These are phyloP conservation scores for Yamadazyma mexicana DNA, from an alignment of 1,139 yeast genomes.

Conservation along the genomic window DNA sequence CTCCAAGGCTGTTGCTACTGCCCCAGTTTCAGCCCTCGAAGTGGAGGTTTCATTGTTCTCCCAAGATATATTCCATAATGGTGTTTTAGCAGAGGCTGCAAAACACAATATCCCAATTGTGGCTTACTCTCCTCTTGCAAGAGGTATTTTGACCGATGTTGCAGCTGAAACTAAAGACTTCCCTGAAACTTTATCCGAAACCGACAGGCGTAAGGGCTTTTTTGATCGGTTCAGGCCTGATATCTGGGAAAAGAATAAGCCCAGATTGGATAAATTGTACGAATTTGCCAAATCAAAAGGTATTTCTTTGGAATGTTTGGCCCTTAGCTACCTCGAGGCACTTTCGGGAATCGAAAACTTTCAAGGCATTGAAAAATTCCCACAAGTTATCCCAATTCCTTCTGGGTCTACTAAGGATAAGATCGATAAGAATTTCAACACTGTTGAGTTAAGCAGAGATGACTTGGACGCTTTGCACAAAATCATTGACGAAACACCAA, in stretches of 20 bases:
- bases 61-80: constrained; percentile 57
- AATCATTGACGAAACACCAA: constrained; percentile 3
- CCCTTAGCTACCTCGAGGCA: constrained; percentile 64
- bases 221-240: constrained; percentile 64
- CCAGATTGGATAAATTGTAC: constrained; percentile 41
- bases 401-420: constrained; percentile 63
- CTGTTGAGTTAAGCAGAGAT: constrained; percentile 5
- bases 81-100: constrained; percentile 52
- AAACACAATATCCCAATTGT: constrained; percentile 54
- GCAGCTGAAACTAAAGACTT: constrained; percentile 37
- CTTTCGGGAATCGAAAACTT: constrained; percentile 11
- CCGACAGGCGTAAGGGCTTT: constrained; percentile 45
- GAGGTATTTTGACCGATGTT: constrained; percentile 70
- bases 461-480: constrained; percentile 9
- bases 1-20: constrained; percentile 45
- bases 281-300: constrained; percentile 40
- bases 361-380: constrained; percentile 40
- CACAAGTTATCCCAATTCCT: constrained; percentile 75
- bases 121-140: constrained; percentile 78
- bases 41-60: constrained; percentile 69
- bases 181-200: constrained; percentile 2
- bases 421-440: constrained; percentile 54
- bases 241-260: constrained; percentile 50
- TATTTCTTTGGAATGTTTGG: constrained; percentile 63
- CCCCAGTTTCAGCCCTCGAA: constrained; percentile 66